A percentile compares a stretch with the other conserved stretches of the same genome.
These are phyloP conservation scores for Salvia miltiorrhiza DNA, from an alignment of 257 asterid genomes.

Conservation along the genomic window DNA sequence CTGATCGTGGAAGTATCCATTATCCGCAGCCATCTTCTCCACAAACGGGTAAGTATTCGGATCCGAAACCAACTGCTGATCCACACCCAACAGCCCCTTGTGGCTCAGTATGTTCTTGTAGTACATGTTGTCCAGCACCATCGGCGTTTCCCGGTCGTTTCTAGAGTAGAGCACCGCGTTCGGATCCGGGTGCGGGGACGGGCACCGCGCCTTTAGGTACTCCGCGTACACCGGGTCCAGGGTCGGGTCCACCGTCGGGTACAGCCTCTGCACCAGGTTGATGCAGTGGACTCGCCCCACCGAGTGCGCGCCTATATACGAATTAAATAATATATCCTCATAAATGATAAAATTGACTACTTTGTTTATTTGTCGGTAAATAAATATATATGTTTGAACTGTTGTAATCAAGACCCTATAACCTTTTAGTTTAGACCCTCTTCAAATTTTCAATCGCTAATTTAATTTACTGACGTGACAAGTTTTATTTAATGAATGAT, in stretches of 20 bases:
- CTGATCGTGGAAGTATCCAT: constrained; percentile 60
- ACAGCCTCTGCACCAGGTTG: constrained; percentile 60
- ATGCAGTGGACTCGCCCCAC: constrained; percentile 77
- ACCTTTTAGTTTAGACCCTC: no score
- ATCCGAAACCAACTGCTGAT: constrained; percentile 58
- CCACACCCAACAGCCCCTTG: constrained; percentile 52
- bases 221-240: constrained; percentile 41
- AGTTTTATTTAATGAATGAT: no score
- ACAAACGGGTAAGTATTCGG: constrained; percentile 59
- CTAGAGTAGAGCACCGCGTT: constrained; percentile 52
- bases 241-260: constrained; percentile 65
- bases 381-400: no score
- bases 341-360: no score
- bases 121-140: constrained; percentile 67
- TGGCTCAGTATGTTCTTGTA: constrained; percentile 54
- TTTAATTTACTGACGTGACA: no score
- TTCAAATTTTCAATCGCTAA: no score
- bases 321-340: no score
- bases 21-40: constrained; percentile 68
- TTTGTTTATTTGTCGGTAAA: no score
- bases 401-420: no score
- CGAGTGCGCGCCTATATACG: constrained; percentile 61
- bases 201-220: constrained; percentile 73
- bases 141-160: constrained; percentile 54
- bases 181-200: constrained; percentile 47